Evolutionary conservation across 1,284 basidiomycete species (phyloP).

Genomic region (Marasmius tenuissimus): DNA sequence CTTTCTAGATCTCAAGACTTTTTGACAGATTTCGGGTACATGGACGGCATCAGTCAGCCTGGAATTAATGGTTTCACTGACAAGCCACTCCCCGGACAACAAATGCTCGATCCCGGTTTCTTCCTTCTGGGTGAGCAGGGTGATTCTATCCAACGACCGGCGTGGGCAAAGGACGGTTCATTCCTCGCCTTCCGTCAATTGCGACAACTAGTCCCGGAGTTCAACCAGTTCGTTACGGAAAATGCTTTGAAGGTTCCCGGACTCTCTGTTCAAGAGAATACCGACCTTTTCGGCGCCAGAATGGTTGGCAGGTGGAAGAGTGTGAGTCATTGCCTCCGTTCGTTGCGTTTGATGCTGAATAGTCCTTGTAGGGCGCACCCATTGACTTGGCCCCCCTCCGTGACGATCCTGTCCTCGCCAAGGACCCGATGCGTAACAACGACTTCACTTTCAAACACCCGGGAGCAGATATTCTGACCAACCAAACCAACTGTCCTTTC

Average conservation of each 20-base stretch:
- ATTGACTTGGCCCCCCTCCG: constrained; percentile 30
- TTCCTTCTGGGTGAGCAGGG: constrained; percentile 30
- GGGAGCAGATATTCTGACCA: constrained; percentile 11
- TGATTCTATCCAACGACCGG: constrained; percentile 22
- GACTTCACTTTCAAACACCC: constrained; percentile 31
- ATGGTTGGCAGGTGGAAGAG: constrained; percentile 34
- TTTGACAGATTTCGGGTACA: constrained; percentile 22
- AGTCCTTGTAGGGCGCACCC: constrained; percentile 27
- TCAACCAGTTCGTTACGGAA: constrained; percentile 25
- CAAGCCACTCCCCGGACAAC: constrained; percentile 31
- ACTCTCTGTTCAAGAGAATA: constrained; percentile 18
- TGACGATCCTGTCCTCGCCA: constrained; percentile 32
- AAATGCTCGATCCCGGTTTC: constrained; percentile 28
- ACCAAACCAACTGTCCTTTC: constrained; percentile 33
- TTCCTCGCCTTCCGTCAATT: constrained; percentile 33
- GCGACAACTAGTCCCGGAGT: constrained; percentile 28
- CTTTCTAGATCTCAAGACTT: constrained; percentile 31
- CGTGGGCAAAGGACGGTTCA: constrained; percentile 28
- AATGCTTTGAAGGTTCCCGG: constrained; percentile 18
- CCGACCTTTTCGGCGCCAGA: constrained; percentile 27
- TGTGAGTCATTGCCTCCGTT: constrained; percentile 8
- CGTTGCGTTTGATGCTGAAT: neutral
- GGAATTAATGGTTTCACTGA: constrained; percentile 30
- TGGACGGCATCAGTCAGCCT: constrained; percentile 27
- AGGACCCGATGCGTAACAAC: constrained; percentile 35